These are phyloP conservation scores for Hippophae tibetana DNA, from an alignment of 306 rosid genomes.

Conservation along the genomic window DNA sequence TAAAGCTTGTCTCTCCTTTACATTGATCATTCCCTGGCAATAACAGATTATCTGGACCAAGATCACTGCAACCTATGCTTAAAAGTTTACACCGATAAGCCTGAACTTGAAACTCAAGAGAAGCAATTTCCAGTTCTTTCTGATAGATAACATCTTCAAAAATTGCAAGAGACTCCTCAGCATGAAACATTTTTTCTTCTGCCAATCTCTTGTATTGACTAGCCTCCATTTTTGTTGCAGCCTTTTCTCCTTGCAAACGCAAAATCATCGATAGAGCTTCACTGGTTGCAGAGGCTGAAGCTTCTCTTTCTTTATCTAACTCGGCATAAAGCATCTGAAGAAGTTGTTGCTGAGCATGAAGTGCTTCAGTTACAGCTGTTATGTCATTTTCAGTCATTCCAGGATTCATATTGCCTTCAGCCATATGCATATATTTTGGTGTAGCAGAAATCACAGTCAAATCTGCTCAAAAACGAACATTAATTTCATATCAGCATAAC, in stretches of 20 bases:
- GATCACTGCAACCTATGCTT: constrained; percentile 45
- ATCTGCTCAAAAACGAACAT: constrained; percentile 20
- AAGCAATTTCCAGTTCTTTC: constrained; percentile 78
- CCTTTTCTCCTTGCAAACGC: constrained; percentile 90
- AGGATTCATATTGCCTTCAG: constrained; percentile 21
- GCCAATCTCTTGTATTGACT: constrained; percentile 84
- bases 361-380: constrained; percentile 54
- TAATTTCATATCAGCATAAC: too few species aligned
- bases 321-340: constrained; percentile 65
- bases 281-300: constrained; percentile 73
- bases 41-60: constrained; percentile 43
- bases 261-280: constrained; percentile 90
- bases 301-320: constrained; percentile 86
- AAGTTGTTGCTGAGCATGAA: constrained; percentile 64
- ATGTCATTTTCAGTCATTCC: constrained; percentile 50
- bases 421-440: constrained; percentile 25
- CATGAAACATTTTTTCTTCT: constrained; percentile 79
- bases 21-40: constrained; percentile 26
- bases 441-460: constrained; percentile 15
- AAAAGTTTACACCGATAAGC: constrained; percentile 63
- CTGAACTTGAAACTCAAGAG: constrained; percentile 65
- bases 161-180: constrained; percentile 58
- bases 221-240: constrained; percentile 88
- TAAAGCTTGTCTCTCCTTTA: constrained; percentile 27
- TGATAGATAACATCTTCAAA: constrained; percentile 67